These are phyloP conservation scores for Cercophora samala DNA, from an alignment of 495 filamentous ascomycete species.

Conservation along the genomic window DNA sequence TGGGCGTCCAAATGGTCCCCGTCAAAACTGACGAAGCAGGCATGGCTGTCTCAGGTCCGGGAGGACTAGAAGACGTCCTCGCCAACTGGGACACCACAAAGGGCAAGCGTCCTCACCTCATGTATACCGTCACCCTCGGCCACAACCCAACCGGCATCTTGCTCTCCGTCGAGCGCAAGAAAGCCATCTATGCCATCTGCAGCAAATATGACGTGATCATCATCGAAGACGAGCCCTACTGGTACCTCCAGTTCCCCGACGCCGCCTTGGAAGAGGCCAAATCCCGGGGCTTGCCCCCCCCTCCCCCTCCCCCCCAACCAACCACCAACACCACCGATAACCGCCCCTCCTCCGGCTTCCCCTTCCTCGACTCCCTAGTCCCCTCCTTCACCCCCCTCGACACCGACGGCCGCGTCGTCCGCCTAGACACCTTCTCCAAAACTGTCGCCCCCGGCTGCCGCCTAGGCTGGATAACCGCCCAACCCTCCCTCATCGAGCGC, in stretches of 20 bases:
- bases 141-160: constrained; percentile 86
- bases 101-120: constrained; percentile 73
- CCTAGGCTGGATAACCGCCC: constrained; percentile 79
- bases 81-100: constrained; percentile 72
- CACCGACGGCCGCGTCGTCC: constrained; percentile 79
- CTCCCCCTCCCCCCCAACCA: not conserved
- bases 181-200: constrained; percentile 76
- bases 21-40: constrained; percentile 75
- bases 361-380: constrained; percentile 79
- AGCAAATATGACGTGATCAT: constrained; percentile 86
- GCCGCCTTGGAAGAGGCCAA: constrained; percentile 52
- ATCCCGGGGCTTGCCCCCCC: constrained; percentile 29
- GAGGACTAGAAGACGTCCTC: constrained; percentile 73
- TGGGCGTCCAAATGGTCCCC: constrained; percentile 66
- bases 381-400: constrained; percentile 72
- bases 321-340: constrained; percentile 22
- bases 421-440: constrained; percentile 79
- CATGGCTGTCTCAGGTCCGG: constrained; percentile 63
- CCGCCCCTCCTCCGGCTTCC: constrained; percentile 61
- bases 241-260: constrained; percentile 86
- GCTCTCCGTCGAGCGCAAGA: constrained; percentile 64
- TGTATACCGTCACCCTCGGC: constrained; percentile 90
- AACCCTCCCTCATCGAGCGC: constrained; percentile 72
- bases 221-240: constrained; percentile 93
- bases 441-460: constrained; percentile 78